Percentiles rank a stretch among this genome's conserved stretches.
These are phyloP conservation scores for Clarireedia hainanense DNA, from an alignment of 2,329 filamentous ascomycete species.

Conservation along the genomic window DNA sequence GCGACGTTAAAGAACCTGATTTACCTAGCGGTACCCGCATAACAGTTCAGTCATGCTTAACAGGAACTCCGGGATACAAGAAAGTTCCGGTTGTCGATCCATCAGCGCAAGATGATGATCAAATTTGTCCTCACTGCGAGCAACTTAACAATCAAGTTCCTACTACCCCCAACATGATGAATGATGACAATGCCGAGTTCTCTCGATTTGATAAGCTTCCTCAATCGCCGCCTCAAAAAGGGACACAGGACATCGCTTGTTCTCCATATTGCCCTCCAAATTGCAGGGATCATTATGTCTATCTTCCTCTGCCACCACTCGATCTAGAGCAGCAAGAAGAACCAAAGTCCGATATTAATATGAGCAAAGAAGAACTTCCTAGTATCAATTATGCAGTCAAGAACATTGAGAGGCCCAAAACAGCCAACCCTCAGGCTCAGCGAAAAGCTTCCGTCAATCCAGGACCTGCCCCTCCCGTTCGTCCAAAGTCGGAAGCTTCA, in stretches of 20 bases:
- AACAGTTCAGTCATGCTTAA: slow-evolving; percentile 1
- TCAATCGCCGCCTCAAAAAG: slow-evolving; percentile 3
- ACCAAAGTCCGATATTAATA: not conserved
- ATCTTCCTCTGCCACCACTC: not conserved
- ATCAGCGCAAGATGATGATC: slow-evolving; percentile 16
- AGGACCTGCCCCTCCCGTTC: not conserved
- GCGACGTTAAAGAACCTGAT: slow-evolving; percentile 14
- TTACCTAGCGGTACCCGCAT: not conserved
- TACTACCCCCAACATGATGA: not conserved
- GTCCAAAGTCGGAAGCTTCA: slow-evolving; percentile 6
- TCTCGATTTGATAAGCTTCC: slow-evolving; percentile 6
- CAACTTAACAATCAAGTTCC: not conserved
- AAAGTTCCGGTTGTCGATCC: slow-evolving; percentile 16
- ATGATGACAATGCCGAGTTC: not conserved
- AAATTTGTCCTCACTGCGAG: slow-evolving; percentile 6
- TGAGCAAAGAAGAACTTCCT: not conserved
- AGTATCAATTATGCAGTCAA: not conserved
- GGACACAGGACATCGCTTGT: slow-evolving; percentile 2
- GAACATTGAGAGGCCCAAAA: not conserved
- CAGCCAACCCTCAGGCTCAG: not conserved
- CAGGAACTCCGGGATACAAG: not conserved
- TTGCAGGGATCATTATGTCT: slow-evolving; percentile 5
- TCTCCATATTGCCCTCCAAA: slow-evolving; percentile 6
- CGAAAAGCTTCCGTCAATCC: not conserved
- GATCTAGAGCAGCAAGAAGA: not conserved